phyloP scores from a whole-genome alignment of 805 yeast genomes.

The Saturnispora serradocipensis region DNA sequence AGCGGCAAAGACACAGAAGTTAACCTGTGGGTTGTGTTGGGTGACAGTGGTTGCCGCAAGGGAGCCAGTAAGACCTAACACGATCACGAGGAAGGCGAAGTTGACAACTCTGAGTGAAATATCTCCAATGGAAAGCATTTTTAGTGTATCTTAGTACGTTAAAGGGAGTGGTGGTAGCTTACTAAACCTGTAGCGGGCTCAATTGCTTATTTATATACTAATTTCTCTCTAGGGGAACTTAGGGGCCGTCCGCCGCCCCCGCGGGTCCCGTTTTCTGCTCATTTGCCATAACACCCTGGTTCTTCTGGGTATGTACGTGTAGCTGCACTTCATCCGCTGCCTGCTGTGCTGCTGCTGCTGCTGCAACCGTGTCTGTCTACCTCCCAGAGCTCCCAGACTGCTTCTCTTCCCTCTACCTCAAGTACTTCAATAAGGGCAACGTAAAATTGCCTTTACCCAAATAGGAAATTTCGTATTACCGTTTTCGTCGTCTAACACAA shows the following conservation, averaged over 20 bases:
- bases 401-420: neutral
- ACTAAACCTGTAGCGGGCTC: neutral
- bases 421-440: neutral
- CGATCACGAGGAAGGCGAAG: conserved; percentile 67
- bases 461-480: neutral
- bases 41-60: conserved; percentile 53
- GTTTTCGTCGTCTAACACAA: neutral
- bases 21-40: conserved; percentile 68
- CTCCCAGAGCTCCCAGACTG: neutral
- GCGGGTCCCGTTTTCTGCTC: conserved; percentile 1
- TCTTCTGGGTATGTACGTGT: no score
- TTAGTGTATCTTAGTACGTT: neutral
- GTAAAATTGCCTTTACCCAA: neutral
- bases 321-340: neutral
- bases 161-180: neutral
- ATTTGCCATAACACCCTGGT: neutral
- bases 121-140: conserved; percentile 60
- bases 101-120: conserved; percentile 63
- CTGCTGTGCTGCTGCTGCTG: neutral
- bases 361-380: neutral
- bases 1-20: conserved; percentile 79
- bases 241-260: neutral
- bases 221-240: neutral
- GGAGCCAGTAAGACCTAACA: conserved; percentile 85
- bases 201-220: neutral